Conservation (phyloP, 768 basidiomycete species). For the Goffeauzyma gilvescens region DNA sequence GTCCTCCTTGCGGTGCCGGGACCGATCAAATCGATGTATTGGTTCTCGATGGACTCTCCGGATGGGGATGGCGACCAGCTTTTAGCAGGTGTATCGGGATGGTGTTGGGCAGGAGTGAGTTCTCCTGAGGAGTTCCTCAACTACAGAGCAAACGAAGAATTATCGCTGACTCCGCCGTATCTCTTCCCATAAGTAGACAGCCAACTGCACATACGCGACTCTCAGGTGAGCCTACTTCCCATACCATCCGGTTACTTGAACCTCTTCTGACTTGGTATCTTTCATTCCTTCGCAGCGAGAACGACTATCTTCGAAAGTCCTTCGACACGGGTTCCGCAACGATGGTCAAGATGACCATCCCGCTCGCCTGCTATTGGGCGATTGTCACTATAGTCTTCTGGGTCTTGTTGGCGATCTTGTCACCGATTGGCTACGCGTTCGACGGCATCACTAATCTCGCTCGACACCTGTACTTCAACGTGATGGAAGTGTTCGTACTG, state of each 20-base stretch:
- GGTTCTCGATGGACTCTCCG: conserved; percentile 22
- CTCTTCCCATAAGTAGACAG: conserved; percentile 10
- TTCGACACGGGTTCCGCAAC: conserved; percentile 25
- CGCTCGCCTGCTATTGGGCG: conserved; percentile 29
- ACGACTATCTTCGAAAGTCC: conserved; percentile 16
- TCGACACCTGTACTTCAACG: conserved; percentile 25
- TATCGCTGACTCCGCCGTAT: background rate
- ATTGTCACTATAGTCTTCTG: conserved; percentile 25
- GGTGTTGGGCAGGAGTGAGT: conserved; percentile 19
- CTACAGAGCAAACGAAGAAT: too few species aligned
- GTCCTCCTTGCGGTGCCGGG: conserved; percentile 29
- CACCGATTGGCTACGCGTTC: conserved; percentile 23
- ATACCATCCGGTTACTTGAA: background rate
- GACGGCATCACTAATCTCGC: conserved; percentile 23
- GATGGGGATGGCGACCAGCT: conserved; percentile 8
- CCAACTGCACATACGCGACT: conserved; percentile 29
- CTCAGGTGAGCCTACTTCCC: conserved; percentile 16
- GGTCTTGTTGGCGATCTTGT: conserved; percentile 19
- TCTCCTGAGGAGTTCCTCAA: too few species aligned
- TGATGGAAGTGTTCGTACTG: conserved; percentile 26
- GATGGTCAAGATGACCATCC: conserved; percentile 25
- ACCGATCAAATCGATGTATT: conserved; percentile 28
- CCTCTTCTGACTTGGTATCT: background rate
- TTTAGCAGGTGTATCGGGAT: conserved; percentile 24
- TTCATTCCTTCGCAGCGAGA: conserved; percentile 13